phyloP scores from a whole-genome alignment of 495 filamentous ascomycete genomes.

The Trichodelitschia bisporula region DNA sequence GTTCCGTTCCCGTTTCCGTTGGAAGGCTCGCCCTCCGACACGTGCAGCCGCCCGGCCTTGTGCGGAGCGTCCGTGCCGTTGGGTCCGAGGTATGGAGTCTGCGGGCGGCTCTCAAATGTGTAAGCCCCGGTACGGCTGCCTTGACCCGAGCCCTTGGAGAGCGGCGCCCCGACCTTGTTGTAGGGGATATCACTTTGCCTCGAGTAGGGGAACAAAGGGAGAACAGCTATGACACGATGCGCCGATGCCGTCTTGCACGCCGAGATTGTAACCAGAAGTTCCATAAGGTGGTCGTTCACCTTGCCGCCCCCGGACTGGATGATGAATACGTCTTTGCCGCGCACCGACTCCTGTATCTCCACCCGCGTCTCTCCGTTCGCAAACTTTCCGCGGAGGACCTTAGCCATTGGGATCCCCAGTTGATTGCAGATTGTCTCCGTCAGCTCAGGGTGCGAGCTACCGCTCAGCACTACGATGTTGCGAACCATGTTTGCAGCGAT shows the following conservation, averaged over 20 bases:
- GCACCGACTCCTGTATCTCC: constrained; percentile 84
- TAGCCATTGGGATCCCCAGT: constrained; percentile 62
- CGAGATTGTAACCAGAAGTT: constrained; percentile 85
- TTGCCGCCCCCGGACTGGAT: constrained; percentile 74
- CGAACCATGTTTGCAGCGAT: no score
- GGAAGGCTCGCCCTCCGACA: constrained; percentile 12
- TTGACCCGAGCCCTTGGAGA: constrained; percentile 35
- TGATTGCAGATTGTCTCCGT: constrained; percentile 64
- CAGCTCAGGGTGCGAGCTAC: constrained; percentile 75
- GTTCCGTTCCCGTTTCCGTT: constrained; percentile 18
- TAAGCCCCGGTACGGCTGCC: constrained; percentile 21
- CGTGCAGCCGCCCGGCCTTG: constrained; percentile 32
- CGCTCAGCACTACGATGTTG: constrained; percentile 84
- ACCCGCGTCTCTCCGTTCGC: constrained; percentile 83
- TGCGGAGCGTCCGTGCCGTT: constrained; percentile 40
- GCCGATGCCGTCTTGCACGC: constrained; percentile 95
- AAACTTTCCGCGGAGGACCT: constrained; percentile 73
- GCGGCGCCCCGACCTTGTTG: constrained; percentile 75
- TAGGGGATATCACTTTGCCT: constrained; percentile 89
- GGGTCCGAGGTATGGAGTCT: constrained; percentile 47
- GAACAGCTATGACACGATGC: constrained; percentile 70
- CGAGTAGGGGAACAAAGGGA: constrained; percentile 91
- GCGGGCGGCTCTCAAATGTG: constrained; percentile 80
- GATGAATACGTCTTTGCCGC: constrained; percentile 95
- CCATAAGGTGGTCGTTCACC: constrained; percentile 89